A percentile compares a stretch with the other conserved stretches of the same genome.
Conservation (phyloP, 371 early-diverging fungal genomes). For the Catenaria anguillulae region DNA sequence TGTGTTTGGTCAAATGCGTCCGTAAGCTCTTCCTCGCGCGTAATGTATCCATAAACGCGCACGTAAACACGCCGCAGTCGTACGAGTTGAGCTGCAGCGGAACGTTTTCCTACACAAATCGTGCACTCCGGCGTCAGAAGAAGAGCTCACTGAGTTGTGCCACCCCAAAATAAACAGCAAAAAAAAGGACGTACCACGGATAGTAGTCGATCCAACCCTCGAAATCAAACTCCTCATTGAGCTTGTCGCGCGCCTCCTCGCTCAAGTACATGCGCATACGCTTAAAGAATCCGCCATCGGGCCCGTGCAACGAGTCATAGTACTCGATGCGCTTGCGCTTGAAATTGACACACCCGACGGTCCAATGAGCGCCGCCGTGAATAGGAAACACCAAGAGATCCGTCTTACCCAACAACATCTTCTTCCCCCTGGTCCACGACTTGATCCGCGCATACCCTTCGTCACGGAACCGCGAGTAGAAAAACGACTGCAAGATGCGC, state of each 20-base stretch:
- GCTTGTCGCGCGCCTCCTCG: slow-evolving; percentile 58
- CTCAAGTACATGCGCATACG: slow-evolving; percentile 49
- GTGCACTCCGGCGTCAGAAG: neutral
- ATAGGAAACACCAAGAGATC: slow-evolving; percentile 77
- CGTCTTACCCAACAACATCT: slow-evolving; percentile 59
- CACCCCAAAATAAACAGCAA: no score
- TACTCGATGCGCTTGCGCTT: slow-evolving; percentile 47
- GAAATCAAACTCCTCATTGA: slow-evolving; percentile 34
- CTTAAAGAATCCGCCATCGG: slow-evolving; percentile 32
- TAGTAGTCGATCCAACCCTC: slow-evolving; percentile 46
- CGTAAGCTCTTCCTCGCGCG: neutral
- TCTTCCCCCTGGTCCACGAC: slow-evolving; percentile 67
- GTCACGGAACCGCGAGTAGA: slow-evolving; percentile 53
- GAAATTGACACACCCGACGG: slow-evolving; percentile 62
- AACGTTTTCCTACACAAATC: slow-evolving; percentile 29
- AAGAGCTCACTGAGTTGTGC: slow-evolving; percentile 3
- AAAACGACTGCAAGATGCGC: slow-evolving; percentile 78
- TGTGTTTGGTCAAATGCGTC: neutral
- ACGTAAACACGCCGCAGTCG: slow-evolving; percentile 96
- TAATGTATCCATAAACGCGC: slow-evolving; percentile 65
- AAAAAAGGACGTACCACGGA: slow-evolving; percentile 23
- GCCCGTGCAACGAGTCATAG: slow-evolving; percentile 71
- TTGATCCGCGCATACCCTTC: slow-evolving; percentile 56
- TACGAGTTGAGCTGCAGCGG: slow-evolving; percentile 77
- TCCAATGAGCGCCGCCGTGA: slow-evolving; percentile 81